A percentile compares a stretch with the other conserved stretches of the same genome.
phyloP scores from a whole-genome alignment of 371 early-diverging fungal genomes.

The Mucor indicus region DNA sequence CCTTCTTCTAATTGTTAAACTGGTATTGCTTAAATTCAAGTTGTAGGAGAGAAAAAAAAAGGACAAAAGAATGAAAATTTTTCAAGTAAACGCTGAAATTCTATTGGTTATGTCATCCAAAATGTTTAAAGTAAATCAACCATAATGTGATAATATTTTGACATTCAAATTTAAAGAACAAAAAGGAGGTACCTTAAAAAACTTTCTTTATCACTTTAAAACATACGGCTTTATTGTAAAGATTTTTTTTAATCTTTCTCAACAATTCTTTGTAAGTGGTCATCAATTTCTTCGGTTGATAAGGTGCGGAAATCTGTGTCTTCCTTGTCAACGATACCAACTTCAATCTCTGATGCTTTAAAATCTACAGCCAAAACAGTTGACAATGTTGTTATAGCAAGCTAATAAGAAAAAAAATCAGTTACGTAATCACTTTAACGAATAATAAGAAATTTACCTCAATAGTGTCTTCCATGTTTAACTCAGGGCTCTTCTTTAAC shows the following conservation, averaged over 20 bases:
- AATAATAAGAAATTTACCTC: slow-evolving; percentile 60
- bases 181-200: too few species aligned
- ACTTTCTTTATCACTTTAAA: too few species aligned
- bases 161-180: too few species aligned
- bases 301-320: slow-evolving; percentile 80
- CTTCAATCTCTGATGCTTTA: slow-evolving; percentile 92
- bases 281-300: slow-evolving; percentile 85
- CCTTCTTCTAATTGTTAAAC: too few species aligned
- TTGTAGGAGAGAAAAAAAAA: slow-evolving; percentile 2
- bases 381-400: slow-evolving; percentile 93
- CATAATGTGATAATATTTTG: too few species aligned
- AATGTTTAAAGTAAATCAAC: too few species aligned
- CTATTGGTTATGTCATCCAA: too few species aligned
- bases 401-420: too few species aligned
- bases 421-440: too few species aligned
- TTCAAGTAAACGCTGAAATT: background rate
- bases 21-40: too few species aligned
- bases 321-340: slow-evolving; percentile 82
- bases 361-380: slow-evolving; percentile 91
- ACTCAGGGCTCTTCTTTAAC: slow-evolving; percentile 83
- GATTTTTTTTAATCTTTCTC: slow-evolving; percentile 69
- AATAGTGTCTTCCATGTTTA: slow-evolving; percentile 84
- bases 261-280: slow-evolving; percentile 84
- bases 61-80: background rate
- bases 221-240: too few species aligned